Base-by-base conservation (phyloP, 805 yeast genomes). In the Saccharomycopsis schoenii region DNA sequence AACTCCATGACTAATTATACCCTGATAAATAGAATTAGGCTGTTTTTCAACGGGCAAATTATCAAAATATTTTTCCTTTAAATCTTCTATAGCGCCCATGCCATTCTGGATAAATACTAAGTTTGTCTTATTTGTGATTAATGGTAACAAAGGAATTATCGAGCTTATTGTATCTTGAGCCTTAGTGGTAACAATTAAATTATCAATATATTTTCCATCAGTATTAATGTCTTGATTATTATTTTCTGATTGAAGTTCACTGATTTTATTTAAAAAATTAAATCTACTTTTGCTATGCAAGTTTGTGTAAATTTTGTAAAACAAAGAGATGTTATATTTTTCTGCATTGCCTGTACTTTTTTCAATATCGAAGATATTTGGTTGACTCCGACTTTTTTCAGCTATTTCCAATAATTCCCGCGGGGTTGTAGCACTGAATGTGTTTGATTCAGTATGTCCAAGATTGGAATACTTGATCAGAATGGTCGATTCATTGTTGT, bases 71-170 rank as follows among this genome's bases (percentile, higher is more conserved):
- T 73, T 68, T 2, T 75, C 73, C 15, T 76, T 73, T 40, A 91
- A 69, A 51, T 78, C 76, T 11, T 87, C 88, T 6, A 81, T 74
- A 24, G 88, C 84, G 10, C 98, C 98, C 77, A 91, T 78, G 0
- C 99, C 99, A 70, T 94, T 94, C 67, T 94, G 98, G 6, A 93
- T 72, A 24, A 94, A 72, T 43, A 93, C 68, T 12, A 92, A 73
- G 62, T 83, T 86, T 1, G 96, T 82, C 1, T 76, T 69, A 1
- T 74, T 68, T 36, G 73, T 71, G 36, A 93, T 77, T 60, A 73
- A 73, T 1, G 79, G 76, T 21, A 82, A 63, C 58, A 83, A 76
- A 2, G 86, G 86, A 40, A 67, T 68, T 17, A 92, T 62, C 0
- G 97, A 96, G 2, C 71, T 70, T 24, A 77, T 73, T 0, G 96